Evolutionary conservation across 805 yeast genomes (phyloP), one percentile per base, ranked within the genome.

Genomic region (Kodamaea sagamina): DNA sequence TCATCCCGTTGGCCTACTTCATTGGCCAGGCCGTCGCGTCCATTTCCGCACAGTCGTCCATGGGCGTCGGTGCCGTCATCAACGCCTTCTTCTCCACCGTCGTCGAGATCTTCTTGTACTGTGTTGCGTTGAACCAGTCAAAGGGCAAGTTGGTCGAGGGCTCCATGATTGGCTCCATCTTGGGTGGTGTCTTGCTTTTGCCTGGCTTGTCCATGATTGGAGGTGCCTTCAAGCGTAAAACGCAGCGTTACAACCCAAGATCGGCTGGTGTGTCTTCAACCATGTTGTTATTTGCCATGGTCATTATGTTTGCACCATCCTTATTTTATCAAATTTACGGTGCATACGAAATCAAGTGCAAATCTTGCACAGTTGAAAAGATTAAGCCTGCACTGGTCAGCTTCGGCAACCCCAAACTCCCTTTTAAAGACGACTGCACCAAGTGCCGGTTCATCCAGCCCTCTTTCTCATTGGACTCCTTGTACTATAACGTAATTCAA

Each of bases 11-110:
- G 51, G 98, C 99, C 0, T 92, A 93, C 60, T 93, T 89, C 65
- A 90, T 93, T 54, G 99, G 99, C 3, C 98, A 92, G 64, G 98
- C 98, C 4, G 99, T 93, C n/a, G 99, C 99, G 0, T 90, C 98
- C 2, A 93, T 93, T 46, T 86, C 96, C 5, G 98, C 99, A 0
- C 99, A 93, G 67, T 88, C 97, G 0, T 90, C 97, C 0, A 93
- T 93, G 99, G 97, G 98, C 21, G 82, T 93, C 47, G 98, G 98
- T 70, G 99, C 99, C 1, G 97, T 90, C 0, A 89, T 93, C 54
- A 93, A 93, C 62, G 99, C 99, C 0, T 92, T 93, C 57, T 93
- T 93, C 73, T 90, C 98, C 1, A 90, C 99, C 0, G 77, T 93
- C 39, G 98, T 93, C 5, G 99, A 93, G 61, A 86, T 93, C 6